Base-by-base conservation (phyloP, 1,284 basidiomycete species). In the Trametes polyzona region DNA sequence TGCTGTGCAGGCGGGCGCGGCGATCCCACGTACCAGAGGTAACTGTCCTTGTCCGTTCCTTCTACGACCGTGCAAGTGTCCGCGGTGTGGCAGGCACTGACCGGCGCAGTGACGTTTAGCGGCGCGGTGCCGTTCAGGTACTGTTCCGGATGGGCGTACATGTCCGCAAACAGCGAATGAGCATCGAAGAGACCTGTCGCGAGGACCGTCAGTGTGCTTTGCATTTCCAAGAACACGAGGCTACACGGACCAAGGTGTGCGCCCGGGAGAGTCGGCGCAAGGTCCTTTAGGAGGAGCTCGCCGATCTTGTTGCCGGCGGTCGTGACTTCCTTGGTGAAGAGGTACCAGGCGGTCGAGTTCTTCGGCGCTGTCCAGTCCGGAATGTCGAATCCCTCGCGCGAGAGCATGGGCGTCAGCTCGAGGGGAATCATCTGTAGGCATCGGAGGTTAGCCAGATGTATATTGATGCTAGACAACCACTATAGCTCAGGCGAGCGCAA, bases 51-150 rank as follows among this genome's bases (percentile, higher is more conserved):
- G 17, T 35, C 33, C 14, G 33, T 35, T 35, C 33, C 33, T 35
- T 14, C 33, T n/a, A n/a, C 33, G 11, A 14, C 33, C 14, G 33
- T 35, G 33, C 33, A 35, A 35, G 17, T n/a, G 33, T n/a, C 33
- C 33, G 33, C 14, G 11, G 12, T n/a, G 11, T 35, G 12, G 11
- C 53, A 56, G 1, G 49, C 33, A 19, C 49, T 41, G 16, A 49
- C 51, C 23, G 39, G 42, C 3, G 81, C 81, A 1, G 79, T 83
- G 6, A 79, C 76, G 61, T 85, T 84, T 39, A 80, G 69, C 6
- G 83, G 81, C 1, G 75, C 81, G 1, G 82, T 84, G 16, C 83
- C 84, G 55, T 85, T 85, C 48, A 84, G 67, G 65, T 82, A 85
- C 11, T 66, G 57, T 4, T 70, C 63, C 5, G 83, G 83, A 48